A percentile compares a stretch with the other conserved stretches of the same genome.
phyloP scores from a whole-genome alignment of 2,329 filamentous ascomycete species.

The Diplodia scrobiculata region DNA sequence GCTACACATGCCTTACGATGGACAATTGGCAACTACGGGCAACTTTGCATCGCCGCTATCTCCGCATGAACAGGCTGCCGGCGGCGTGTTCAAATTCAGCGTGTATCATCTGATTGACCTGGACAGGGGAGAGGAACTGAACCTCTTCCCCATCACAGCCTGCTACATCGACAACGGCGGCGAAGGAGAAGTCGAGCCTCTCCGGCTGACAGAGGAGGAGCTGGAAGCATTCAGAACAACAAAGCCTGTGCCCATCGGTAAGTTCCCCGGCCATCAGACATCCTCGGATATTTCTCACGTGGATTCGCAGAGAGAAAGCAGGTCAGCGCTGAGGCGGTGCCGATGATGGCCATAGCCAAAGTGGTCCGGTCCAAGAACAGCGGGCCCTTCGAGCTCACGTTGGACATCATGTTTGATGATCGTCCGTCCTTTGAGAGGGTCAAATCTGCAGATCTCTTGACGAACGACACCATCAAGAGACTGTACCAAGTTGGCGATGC shows the following conservation, averaged over 20 bases:
- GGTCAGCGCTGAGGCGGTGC: neutral
- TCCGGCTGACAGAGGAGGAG: neutral
- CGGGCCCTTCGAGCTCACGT: neutral
- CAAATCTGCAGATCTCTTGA: neutral
- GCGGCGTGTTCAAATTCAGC: slow-evolving; percentile 43
- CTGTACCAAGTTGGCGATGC: neutral
- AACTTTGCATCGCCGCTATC: slow-evolving; percentile 30
- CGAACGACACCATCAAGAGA: neutral
- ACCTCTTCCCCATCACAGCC: neutral
- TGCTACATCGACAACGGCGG: no score
- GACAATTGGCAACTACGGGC: neutral
- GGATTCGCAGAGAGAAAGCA: neutral
- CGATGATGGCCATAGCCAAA: neutral
- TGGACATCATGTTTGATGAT: neutral
- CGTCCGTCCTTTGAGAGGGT: no score
- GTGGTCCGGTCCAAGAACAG: neutral
- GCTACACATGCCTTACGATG: neutral
- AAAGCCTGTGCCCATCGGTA: no score
- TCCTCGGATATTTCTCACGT: no score
- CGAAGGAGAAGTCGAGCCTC: neutral
- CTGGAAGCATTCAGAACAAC: no score
- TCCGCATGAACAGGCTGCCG: neutral
- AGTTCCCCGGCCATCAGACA: no score
- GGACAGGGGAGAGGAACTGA: slow-evolving; percentile 33
- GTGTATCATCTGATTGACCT: slow-evolving; percentile 56